A percentile compares a stretch with the other conserved stretches of the same genome.
These are phyloP conservation scores for Polyrhizophydium stewartii DNA, from an alignment of 371 early-diverging fungal species.

Conservation along the genomic window DNA sequence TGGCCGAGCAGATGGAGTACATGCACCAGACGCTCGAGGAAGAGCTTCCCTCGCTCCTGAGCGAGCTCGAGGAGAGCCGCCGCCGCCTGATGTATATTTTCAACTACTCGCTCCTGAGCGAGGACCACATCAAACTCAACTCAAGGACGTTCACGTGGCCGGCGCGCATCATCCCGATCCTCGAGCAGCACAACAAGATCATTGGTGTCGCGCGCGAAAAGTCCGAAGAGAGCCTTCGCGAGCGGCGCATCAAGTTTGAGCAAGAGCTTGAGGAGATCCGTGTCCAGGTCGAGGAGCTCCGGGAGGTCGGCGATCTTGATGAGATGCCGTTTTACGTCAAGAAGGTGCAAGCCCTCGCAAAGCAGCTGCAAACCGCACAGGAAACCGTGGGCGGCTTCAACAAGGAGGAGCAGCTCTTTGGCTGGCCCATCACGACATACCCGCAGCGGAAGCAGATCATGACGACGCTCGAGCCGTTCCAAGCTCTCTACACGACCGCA, in stretches of 20 bases:
- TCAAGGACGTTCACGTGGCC: slow-evolving; percentile 57
- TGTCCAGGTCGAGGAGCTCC: slow-evolving; percentile 49
- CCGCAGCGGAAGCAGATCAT: slow-evolving; percentile 52
- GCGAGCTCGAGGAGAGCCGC: slow-evolving; percentile 45
- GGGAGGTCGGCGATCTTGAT: slow-evolving; percentile 55
- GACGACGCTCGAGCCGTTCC: slow-evolving; percentile 49
- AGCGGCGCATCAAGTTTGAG: slow-evolving; percentile 44
- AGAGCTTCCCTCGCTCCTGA: slow-evolving; percentile 41
- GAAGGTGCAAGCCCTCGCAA: slow-evolving; percentile 48
- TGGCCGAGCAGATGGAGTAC: slow-evolving; percentile 55
- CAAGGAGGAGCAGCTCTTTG: slow-evolving; percentile 54
- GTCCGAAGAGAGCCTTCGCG: slow-evolving; percentile 36
- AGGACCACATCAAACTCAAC: slow-evolving; percentile 49
- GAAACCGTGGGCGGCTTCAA: slow-evolving; percentile 54
- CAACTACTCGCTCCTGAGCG: slow-evolving; percentile 42
- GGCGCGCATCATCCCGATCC: slow-evolving; percentile 35
- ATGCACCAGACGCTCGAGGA: slow-evolving; percentile 37
- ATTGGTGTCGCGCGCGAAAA: slow-evolving; percentile 44
- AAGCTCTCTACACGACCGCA: slow-evolving; percentile 49
- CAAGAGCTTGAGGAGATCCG: slow-evolving; percentile 48
- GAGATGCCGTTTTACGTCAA: slow-evolving; percentile 63
- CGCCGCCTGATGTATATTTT: slow-evolving; percentile 41
- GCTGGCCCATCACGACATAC: slow-evolving; percentile 46
- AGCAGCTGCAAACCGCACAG: slow-evolving; percentile 45
- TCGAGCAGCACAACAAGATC: slow-evolving; percentile 43